phyloP scores from a whole-genome alignment of 2,329 filamentous ascomycete genomes.

The Escovopsis sp. region DNA sequence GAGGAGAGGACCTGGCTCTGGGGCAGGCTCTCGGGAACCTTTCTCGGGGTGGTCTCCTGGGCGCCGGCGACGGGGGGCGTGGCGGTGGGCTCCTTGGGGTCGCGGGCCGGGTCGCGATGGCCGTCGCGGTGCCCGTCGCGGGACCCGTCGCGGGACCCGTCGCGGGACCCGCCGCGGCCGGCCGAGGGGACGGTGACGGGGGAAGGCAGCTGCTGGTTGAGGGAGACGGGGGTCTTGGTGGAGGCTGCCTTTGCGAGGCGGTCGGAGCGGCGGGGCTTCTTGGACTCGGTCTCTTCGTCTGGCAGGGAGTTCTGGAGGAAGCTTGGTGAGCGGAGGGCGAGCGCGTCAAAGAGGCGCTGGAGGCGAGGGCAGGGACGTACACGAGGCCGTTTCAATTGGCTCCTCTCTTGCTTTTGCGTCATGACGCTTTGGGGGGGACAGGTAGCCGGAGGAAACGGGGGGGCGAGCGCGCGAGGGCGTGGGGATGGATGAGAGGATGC shows the following conservation, averaged over 20 bases:
- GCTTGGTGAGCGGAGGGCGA: constrained; percentile 11
- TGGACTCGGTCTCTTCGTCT: constrained; percentile 49
- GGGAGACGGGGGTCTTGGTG: constrained; percentile 42
- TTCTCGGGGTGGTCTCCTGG: constrained; percentile 37
- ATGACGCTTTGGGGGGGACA: constrained; percentile 23
- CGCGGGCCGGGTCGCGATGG: constrained; percentile 36
- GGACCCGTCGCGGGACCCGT: constrained; percentile 10
- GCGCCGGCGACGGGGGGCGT: constrained; percentile 49
- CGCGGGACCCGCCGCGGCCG: no score
- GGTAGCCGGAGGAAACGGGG: no score
- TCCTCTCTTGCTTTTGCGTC: constrained; percentile 55
- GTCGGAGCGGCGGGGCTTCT: constrained; percentile 72
- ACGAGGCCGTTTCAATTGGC: constrained; percentile 68
- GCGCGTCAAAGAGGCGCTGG: constrained; percentile 4
- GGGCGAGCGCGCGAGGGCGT: no score
- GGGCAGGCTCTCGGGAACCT: constrained; percentile 31
- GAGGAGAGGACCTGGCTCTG: constrained; percentile 31
- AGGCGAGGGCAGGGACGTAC: constrained; percentile 32
- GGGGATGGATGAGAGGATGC: no score
- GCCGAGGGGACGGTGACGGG: constrained; percentile 51
- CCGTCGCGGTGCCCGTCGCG: constrained; percentile 16
- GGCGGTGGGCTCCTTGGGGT: constrained; percentile 49
- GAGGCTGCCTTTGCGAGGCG: constrained; percentile 43
- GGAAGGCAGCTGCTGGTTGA: constrained; percentile 60
- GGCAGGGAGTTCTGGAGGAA: constrained; percentile 45